Evolutionary conservation across 345 rosid species (phyloP), one percentile per base, ranked within the genome.

Genomic region (Erodium maritimum): DNA sequence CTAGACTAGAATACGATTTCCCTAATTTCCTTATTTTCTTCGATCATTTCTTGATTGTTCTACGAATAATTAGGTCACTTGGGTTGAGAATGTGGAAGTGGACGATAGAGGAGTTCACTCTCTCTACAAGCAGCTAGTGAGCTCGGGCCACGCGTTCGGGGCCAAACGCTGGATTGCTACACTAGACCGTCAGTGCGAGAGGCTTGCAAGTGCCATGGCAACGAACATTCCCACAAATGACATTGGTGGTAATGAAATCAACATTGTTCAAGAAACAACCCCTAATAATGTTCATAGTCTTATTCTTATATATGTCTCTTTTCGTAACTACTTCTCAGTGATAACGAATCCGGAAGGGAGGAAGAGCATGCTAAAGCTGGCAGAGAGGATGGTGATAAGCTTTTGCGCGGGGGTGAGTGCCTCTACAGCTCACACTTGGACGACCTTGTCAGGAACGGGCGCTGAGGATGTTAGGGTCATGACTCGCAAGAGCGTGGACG

Each of bases 71-170:
- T 62, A 90, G 99, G 93, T 94, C 22, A 87, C 82, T 0, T 94
- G 99, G 99, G 77, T 94, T 50, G 99, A 94, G 64, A 80, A 90
- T 75, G 87, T 90, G 20, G 97, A 94, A 67, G 93, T 84, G 45
- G 93, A 90, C 64, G 95, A 90, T 52, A 69, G 82, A 63, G 88
- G 77, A 18, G 80, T 76, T 50, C 85, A 85, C 58, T 60, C 58
- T 67, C 63, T 86, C 17, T 94, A 75, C 79, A 79, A 74, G 77
- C 80, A 81, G 60, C 71, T 87, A 0, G 79, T 90, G 17, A 54
- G 54, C 68, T 66, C 82, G 5, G 97, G 96, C 16, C 77, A 81
- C 50, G 97, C 90, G 12, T 87, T 87, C 50, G 95, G 91, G 16
- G 99, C 97, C 13, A 88, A 67, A 65, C 93, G 96, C 17, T 94